Base-by-base conservation (phyloP, 257 asterid species). In the Solanum sejunctum region DNA sequence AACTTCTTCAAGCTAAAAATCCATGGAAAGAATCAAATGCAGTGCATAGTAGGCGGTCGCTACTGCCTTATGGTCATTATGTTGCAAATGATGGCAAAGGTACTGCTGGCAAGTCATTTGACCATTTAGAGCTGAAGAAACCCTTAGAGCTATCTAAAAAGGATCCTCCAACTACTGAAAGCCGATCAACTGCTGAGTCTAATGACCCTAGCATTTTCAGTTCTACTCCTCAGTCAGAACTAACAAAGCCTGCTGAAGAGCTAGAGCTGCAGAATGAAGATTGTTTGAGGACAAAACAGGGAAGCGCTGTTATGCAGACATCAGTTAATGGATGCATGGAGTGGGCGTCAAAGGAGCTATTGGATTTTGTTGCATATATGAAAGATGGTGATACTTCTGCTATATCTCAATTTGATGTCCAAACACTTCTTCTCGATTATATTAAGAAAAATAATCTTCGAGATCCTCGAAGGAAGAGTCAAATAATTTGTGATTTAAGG, bases 311-410 rank as follows among this genome's bases (percentile, higher is more conserved):
- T 84, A 36, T 85, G 73, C 83, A 63, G 66, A 87, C 87, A 47
- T 70, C 70, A 17, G 69, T 85, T 69, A 86, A 15, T 63, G 86
- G 87, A 72, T 60, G 72, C 83, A 82, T 80, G 84, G 94, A 87
- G 70, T 93, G 98, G 99, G 97, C 94, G 63, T 88, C 98, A 15
- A 90, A 92, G 72, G 96, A 91, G 85, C 93, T 93, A 52, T 80
- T 93, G 90, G 97, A 95, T 88, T 92, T 94, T 89, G 97, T 95
- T 85, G 92, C 92, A 32, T 91, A 91, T 80, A 77, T 91, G 93
- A 95, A 90, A 89, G 93, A 92, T 85, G 97, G 98, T 66, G 95
- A 95, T 87, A 89, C 86, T 17, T 89, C 97, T 60, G 86, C 88
- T 58, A 57, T 93, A 67, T 89, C 95, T n/a, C 98, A 90, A 23